Evolutionary conservation across 495 filamentous ascomycete species (phyloP).

Genomic region (Cetradonia linearis): DNA sequence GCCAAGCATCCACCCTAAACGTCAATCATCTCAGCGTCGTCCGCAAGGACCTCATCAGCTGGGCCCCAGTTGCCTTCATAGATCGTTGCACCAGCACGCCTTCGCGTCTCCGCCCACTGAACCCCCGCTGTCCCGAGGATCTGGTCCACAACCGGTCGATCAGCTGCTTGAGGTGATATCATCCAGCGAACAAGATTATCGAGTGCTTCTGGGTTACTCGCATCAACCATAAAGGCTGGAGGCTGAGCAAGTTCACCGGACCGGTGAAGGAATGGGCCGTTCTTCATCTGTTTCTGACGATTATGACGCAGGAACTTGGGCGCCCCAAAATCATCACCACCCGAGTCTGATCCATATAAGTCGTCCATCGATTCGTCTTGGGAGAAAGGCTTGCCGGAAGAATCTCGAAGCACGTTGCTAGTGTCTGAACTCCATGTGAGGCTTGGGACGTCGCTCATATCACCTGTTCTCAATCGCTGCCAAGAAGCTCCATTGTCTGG

Average conservation of each 20-base stretch:
- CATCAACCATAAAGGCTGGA: constrained; percentile 76
- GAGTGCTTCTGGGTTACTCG: constrained; percentile 55
- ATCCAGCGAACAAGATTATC: constrained; percentile 83
- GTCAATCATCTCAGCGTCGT: constrained; percentile 66
- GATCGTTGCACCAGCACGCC: constrained; percentile 75
- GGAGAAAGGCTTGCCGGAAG: constrained; percentile 55
- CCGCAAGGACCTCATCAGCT: constrained; percentile 56
- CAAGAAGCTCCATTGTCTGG: constrained; percentile 86
- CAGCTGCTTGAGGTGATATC: constrained; percentile 63
- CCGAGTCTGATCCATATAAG: constrained; percentile 42
- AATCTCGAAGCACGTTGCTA: constrained; percentile 55
- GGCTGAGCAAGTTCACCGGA: constrained; percentile 63
- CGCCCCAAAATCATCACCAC: constrained; percentile 34
- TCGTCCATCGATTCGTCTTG: constrained; percentile 41
- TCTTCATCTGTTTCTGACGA: constrained; percentile 22
- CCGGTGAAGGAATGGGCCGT: constrained; percentile 28
- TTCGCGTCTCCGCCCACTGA: constrained; percentile 62
- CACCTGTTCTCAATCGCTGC: constrained; percentile 76
- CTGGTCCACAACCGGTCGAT: constrained; percentile 64
- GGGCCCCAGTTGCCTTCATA: constrained; percentile 96
- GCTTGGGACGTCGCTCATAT: constrained; percentile 75
- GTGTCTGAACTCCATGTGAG: constrained; percentile 68
- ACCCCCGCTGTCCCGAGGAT: constrained; percentile 58
- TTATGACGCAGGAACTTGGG: constrained; percentile 16
- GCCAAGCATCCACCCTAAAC: constrained; percentile 31